Evolutionary conservation across 441 rosid genomes (phyloP).

Genomic region (Capsella rubella): DNA sequence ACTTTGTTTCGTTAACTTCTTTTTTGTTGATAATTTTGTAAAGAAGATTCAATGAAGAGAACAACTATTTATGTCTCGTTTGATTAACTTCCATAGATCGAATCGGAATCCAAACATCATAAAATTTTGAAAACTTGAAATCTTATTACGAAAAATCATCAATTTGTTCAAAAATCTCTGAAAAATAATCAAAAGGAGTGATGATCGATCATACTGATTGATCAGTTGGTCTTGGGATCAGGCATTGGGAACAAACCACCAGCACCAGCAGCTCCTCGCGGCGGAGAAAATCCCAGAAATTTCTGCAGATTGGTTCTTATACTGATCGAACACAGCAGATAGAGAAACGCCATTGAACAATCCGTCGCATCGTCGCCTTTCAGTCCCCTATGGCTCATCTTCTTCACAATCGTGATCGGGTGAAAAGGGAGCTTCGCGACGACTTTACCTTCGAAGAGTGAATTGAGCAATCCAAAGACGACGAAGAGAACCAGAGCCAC

Average conservation of each 20-base stretch:
- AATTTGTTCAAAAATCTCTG: neutral
- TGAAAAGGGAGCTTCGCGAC: conserved; percentile 89
- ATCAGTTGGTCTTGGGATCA: conserved; percentile 81
- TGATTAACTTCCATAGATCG: neutral
- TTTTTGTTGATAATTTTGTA: conserved; percentile 33
- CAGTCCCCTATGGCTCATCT: conserved; percentile 90
- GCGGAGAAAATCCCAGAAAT: conserved; percentile 90
- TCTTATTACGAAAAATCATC: conserved; percentile 16
- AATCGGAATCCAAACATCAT: conserved; percentile 18
- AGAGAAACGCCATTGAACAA: conserved; percentile 91
- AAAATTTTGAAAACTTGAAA: neutral
- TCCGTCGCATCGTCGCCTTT: conserved; percentile 84
- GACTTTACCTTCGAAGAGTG: conserved; percentile 84
- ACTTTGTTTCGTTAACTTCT: neutral
- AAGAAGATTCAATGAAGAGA: conserved; percentile 25
- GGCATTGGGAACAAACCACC: conserved; percentile 87
- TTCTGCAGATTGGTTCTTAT: conserved; percentile 91
- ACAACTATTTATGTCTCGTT: conserved; percentile 5
- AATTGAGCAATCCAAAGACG: conserved; percentile 80
- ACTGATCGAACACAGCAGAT: conserved; percentile 85
- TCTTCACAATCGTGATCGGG: conserved; percentile 74
- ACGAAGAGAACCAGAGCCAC: conserved; percentile 82
- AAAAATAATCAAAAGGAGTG: neutral
- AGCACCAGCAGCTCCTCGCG: conserved; percentile 69
- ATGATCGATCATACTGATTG: neutral